These are phyloP conservation scores for Debaryomycetaceae sp. DNA, from an alignment of 1,139 yeast species.

Conservation along the genomic window DNA sequence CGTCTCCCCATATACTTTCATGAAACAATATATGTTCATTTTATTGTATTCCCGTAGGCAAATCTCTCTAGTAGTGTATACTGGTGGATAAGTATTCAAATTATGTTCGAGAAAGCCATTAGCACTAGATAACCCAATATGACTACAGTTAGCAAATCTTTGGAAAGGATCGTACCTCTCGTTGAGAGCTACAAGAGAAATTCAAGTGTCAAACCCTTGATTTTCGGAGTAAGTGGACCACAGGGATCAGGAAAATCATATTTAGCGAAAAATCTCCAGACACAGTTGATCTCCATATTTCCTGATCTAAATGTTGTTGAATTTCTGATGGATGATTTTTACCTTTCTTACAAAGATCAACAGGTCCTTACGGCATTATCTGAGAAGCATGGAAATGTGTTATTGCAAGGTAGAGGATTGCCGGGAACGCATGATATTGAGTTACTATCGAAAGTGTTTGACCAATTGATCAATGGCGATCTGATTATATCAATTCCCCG, in stretches of 20 bases:
- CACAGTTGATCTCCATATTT: slow-evolving; percentile 29
- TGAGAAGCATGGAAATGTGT: slow-evolving; percentile 38
- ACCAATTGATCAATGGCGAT: slow-evolving; percentile 12
- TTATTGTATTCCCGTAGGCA: no score
- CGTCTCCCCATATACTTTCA: no score
- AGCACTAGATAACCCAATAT: slow-evolving; percentile 8
- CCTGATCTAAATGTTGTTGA: slow-evolving; percentile 47
- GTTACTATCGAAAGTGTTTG: slow-evolving; percentile 15
- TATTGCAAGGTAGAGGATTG: slow-evolving; percentile 77
- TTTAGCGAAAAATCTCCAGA: slow-evolving; percentile 46
- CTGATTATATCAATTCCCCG: slow-evolving; percentile 49
- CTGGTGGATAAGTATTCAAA: no score
- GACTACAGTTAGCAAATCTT: slow-evolving; percentile 17
- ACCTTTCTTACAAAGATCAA: slow-evolving; percentile 66
- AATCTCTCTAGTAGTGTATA: no score
- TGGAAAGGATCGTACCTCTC: slow-evolving; percentile 17
- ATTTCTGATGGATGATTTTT: slow-evolving; percentile 84
- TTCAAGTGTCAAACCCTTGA: slow-evolving; percentile 36
- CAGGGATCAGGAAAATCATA: slow-evolving; percentile 93
- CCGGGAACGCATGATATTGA: slow-evolving; percentile 90
- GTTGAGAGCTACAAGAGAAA: slow-evolving; percentile 17
- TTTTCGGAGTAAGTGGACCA: slow-evolving; percentile 79
- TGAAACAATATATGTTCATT: no score
- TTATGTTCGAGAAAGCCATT: neutral
- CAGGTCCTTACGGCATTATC: slow-evolving; percentile 34